Base-by-base conservation (phyloP, 768 basidiomycete genomes). In the Mycena haematopus region DNA sequence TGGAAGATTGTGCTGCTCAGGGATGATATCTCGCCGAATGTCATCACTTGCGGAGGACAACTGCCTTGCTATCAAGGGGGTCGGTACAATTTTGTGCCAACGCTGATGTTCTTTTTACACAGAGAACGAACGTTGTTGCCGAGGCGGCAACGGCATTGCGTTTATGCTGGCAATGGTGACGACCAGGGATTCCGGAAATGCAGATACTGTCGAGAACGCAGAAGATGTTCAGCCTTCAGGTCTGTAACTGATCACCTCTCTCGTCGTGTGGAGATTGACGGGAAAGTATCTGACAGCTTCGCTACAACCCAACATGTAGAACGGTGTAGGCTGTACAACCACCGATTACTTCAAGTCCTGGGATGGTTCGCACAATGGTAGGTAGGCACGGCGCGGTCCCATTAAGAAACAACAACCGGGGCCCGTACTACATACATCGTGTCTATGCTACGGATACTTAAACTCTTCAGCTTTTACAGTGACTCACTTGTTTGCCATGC, bases 51-150 rank as follows among this genome's bases (percentile, higher is more conserved):
- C 54, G 85, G 86, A 24, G n/a, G 86, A 86, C 68, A 85, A 86
- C 65, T 87, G 85, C 60, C 71, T 86, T n/a, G 85, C 83, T 14
- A 83, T 86, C 75, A 86, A 87, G 75, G 85, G n/a, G 8, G 84
- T 86, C 67, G 22, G 82, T 69, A 42, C 9, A 36, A 55, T 46
- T 13, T 24, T 21, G 21, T 51, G 36, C 27, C 22, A 25, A 36
- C 11, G 10, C 44, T 24, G 63, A 55, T 9, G n/a, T 38, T n/a
- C 15, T 13, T 15, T 14, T 17, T n/a, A 29, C 49, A 25, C 52
- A 85, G 85, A 86, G 86, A 33, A 80, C 85, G 2, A 84, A 85
- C 63, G 70, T 87, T 52, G 31, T 80, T 24, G 80, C 78, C 77
- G 80, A 29, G 86, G 85, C n/a, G 86, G 85, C 13, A 86, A 85